Evolutionary conservation across 2,329 filamentous ascomycete genomes (phyloP), one percentile per base, ranked within the genome.

Genomic region (Phialophora tarda): DNA sequence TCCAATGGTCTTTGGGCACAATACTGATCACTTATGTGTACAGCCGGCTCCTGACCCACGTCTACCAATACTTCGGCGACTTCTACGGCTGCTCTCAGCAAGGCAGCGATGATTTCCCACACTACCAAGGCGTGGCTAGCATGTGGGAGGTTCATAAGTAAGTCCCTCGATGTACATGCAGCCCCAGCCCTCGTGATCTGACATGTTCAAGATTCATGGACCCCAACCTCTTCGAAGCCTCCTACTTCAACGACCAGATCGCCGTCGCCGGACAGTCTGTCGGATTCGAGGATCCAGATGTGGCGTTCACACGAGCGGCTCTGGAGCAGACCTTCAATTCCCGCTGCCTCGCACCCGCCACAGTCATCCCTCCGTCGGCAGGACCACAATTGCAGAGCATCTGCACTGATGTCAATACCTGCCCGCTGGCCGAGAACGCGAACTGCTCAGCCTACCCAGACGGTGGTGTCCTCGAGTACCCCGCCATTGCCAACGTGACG

Each of bases 31-130:
- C 30, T 28, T 28, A 32, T 24, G 11, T 38, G 12, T 32, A 17
- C 34, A 69, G 64, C 75, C 80, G 80, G 67, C 83, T 89, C 63
- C 76, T 89, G 67, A 88, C 84, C 53, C 86, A 88, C 73, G 78
- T 89, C 44, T 88, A 89, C 78, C 76, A 84, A 70, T 88, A 84
- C 80, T 89, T 89, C 73, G 86, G 85, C 59, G 78, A 78, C 26
- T 80, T 89, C 24, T 81, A 88, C 48, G 84, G 83, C 71, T 88
- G 86, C 78, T 81, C 82, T 60, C 68, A 77, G 73, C 81, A 84
- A 74, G 68, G 68, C n/a, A 55, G 21, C 10, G 21, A 26, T 10
- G 82, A 83, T 62, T 86, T 84, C 74, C 79, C 82, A 30, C 75
- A 78, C 32, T 88, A 88, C 75, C 68, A 62, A 11, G 70, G 75